Percentiles rank a stretch among this genome's conserved stretches.
Evolutionary conservation across 2,329 filamentous ascomycete genomes (phyloP).

Genomic region (Mariannaea sp.): DNA sequence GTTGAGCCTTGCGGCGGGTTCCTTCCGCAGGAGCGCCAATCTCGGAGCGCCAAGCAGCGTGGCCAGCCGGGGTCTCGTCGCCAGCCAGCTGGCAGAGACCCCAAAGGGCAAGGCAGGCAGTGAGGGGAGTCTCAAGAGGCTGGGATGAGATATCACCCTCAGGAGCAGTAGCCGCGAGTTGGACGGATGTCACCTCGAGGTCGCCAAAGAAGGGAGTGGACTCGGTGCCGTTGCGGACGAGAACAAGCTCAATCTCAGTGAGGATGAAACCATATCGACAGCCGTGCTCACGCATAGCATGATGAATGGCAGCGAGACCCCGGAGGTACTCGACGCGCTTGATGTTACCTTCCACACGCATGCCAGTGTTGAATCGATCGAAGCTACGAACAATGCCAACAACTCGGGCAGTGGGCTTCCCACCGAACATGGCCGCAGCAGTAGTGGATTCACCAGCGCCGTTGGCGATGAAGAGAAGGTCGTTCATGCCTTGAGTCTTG

Average conservation of each 20-base stretch:
- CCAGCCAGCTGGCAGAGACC: slow-evolving; percentile 74
- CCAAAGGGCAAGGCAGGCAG: slow-evolving; percentile 76
- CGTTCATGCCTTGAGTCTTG: slow-evolving; percentile 45
- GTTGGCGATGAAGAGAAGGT: slow-evolving; percentile 69
- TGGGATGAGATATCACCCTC: slow-evolving; percentile 37
- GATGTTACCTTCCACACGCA: slow-evolving; percentile 83
- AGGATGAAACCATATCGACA: slow-evolving; percentile 96
- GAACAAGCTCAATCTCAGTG: slow-evolving; percentile 92
- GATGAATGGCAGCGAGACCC: slow-evolving; percentile 83
- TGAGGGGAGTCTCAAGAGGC: slow-evolving; percentile 57
- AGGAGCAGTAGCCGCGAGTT: slow-evolving; percentile 53
- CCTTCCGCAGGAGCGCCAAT: slow-evolving; percentile 77
- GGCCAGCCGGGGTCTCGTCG: slow-evolving; percentile 58
- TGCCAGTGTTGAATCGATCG: slow-evolving; percentile 92
- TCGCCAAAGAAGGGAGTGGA: slow-evolving; percentile 84
- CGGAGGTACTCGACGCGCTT: slow-evolving; percentile 89
- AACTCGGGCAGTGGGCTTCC: slow-evolving; percentile 61
- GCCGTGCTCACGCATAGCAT: slow-evolving; percentile 90
- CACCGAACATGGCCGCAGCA: slow-evolving; percentile 57
- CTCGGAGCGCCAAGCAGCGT: slow-evolving; percentile 69
- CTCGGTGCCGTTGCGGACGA: slow-evolving; percentile 79
- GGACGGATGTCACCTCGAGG: slow-evolving; percentile 72
- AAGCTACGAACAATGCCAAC: slow-evolving; percentile 90
- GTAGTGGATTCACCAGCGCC: slow-evolving; percentile 60
- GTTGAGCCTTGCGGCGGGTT: slow-evolving; percentile 69